A percentile compares a stretch with the other conserved stretches of the same genome.
Evolutionary conservation across 2,329 filamentous ascomycete genomes (phyloP).

Genomic region (Akanthomyces dipterigenus): DNA sequence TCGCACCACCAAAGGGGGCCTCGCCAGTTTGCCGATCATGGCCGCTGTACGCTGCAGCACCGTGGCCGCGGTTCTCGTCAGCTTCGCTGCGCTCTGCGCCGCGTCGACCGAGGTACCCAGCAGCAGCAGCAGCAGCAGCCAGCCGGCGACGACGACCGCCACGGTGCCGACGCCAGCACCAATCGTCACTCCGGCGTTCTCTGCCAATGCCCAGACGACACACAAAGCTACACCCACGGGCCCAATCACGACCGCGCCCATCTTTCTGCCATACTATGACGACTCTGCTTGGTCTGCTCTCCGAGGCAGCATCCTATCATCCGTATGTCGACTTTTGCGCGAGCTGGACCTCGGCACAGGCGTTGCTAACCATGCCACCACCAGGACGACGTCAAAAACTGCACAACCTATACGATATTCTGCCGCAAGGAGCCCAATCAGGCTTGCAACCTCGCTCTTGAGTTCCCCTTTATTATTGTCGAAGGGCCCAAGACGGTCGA

Average conservation of each 20-base stretch:
- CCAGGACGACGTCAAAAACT: slow-evolving; percentile 28
- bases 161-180: slow-evolving; percentile 6
- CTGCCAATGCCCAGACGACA: background rate
- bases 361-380: background rate
- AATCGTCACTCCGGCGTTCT: slow-evolving; percentile 15
- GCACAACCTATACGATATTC: slow-evolving; percentile 44
- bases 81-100: background rate
- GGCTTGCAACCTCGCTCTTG: slow-evolving; percentile 37
- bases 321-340: slow-evolving; percentile 25
- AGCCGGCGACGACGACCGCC: slow-evolving; percentile 9
- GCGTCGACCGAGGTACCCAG: background rate
- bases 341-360: background rate
- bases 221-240: slow-evolving; percentile 15
- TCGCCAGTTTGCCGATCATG: slow-evolving; percentile 1
- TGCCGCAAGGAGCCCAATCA: slow-evolving; percentile 35
- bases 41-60: background rate
- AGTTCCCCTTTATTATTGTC: slow-evolving; percentile 40
- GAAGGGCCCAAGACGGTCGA: slow-evolving; percentile 38
- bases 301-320: slow-evolving; percentile 39
- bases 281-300: slow-evolving; percentile 36
- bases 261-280: slow-evolving; percentile 39
- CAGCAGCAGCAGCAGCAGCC: background rate
- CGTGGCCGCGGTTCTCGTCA: background rate
- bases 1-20: background rate
- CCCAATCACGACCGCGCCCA: slow-evolving; percentile 34